These are phyloP conservation scores for Spergularia azorica DNA, from an alignment of 179 eudicot species.

Conservation along the genomic window DNA sequence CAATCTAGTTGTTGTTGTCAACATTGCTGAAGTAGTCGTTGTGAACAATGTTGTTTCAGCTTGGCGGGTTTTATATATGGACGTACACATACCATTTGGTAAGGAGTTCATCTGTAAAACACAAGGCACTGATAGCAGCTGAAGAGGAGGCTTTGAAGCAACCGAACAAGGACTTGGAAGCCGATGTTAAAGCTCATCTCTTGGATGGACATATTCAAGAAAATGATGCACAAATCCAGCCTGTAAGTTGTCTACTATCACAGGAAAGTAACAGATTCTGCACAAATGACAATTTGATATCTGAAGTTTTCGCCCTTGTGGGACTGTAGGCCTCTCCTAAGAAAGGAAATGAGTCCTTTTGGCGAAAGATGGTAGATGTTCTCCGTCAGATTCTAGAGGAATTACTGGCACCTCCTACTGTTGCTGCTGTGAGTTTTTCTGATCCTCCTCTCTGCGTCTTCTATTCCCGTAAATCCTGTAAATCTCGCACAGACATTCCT, in stretches of 20 bases:
- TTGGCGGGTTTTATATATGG: constrained; percentile 88
- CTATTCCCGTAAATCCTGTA: neutral
- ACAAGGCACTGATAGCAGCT: constrained; percentile 36
- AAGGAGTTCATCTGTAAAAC: constrained; percentile 48
- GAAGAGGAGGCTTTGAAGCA: constrained; percentile 35
- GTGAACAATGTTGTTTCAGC: constrained; percentile 35
- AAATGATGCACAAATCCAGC: constrained; percentile 35
- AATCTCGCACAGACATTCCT: neutral
- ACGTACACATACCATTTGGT: constrained; percentile 74
- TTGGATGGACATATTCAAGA: constrained; percentile 44
- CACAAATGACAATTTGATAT: neutral
- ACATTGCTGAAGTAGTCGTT: neutral
- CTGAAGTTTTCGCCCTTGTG: neutral
- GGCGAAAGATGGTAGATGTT: constrained; percentile 37
- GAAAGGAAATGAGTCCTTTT: constrained; percentile 27
- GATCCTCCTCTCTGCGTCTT: neutral
- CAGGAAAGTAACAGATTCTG: neutral
- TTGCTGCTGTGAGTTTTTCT: constrained; percentile 65
- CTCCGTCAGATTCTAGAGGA: constrained; percentile 52
- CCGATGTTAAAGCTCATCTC: constrained; percentile 49
- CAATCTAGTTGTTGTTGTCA: neutral
- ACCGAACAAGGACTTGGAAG: constrained; percentile 68
- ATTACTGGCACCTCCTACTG: constrained; percentile 72
- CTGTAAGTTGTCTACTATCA: constrained; percentile 32
- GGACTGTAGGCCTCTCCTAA: constrained; percentile 20